Base-by-base conservation (phyloP, 305 asterid genomes). In the Euphrasia arctica region DNA sequence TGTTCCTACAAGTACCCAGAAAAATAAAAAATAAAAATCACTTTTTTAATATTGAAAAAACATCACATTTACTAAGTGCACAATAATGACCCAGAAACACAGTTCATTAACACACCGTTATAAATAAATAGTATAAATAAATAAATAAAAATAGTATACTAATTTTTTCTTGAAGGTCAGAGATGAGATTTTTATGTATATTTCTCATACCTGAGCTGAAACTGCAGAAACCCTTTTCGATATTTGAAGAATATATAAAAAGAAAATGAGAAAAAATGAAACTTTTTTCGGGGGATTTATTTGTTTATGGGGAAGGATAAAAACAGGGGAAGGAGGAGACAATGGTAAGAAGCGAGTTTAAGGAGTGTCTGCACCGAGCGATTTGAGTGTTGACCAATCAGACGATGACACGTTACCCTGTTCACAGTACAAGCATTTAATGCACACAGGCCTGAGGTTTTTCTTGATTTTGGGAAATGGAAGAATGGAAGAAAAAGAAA, bases 401-500 rank as follows among this genome's bases (percentile, higher is more conserved):
- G 10, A 4, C 25, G 25, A 4, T 57, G 62, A 57, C 62, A 57
- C 62, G 62, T 57, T 1, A 9, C 11, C 3, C 9, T 57, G 5
- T 15, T 29, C 25, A 10, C 1, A 25, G 25, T 57, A 57, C 62
- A 32, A 15, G 18, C 62, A 31, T 57, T 57, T 4, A 57, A 57
- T 57, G 62, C 62, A 57, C 62, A n/a, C 25, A 29, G 41, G 62
- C 62, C 62, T 57, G 7, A 1, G 62, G 57, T 14, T 51, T 51
- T 18, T 18, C 57, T 54, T 39, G 43, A 39, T 54, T 9, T 31
- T 57, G 42, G 62, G 62, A 57, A 29, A 11, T 12, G 42, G 9
- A 31, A 57, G 62, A 56, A 6, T 28, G 11, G 9, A 2, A 54
- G 18, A 25, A 22, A 2, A 55, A 10, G 5, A 11, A 8, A 54